phyloP scores from a whole-genome alignment of 129 eudicot species.

The Lactuca saligna region DNA sequence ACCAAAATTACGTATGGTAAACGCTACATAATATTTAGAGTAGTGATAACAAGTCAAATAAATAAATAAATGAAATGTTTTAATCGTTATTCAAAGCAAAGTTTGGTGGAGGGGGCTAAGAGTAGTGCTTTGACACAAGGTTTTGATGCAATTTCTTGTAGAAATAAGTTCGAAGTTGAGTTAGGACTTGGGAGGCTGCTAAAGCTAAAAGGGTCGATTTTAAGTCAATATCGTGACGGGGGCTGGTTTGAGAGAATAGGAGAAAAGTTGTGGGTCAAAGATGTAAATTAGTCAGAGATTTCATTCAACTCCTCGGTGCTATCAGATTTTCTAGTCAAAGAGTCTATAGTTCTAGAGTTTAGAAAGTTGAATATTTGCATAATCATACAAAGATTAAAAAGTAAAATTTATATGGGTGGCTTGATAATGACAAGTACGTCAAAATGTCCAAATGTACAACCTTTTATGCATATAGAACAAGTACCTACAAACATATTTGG shows the following conservation, averaged over 20 bases:
- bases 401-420: background rate
- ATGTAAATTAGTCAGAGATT: constrained; percentile 23
- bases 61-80: no score
- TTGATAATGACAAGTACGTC: background rate
- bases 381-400: constrained; percentile 8
- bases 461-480: background rate
- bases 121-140: background rate
- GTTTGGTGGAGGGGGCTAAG: background rate
- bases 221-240: constrained; percentile 9
- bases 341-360: background rate
- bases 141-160: background rate
- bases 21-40: no score
- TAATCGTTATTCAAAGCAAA: background rate
- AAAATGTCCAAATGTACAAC: background rate
- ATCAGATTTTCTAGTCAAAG: background rate
- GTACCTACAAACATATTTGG: background rate
- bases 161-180: constrained; percentile 14
- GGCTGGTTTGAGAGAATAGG: constrained; percentile 7
- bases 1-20: no score
- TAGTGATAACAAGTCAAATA: background rate
- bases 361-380: constrained; percentile 24
- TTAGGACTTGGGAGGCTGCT: constrained; percentile 23
- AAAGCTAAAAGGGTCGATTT: background rate
- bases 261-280: constrained; percentile 35
- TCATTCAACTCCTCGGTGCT: background rate